Percentiles rank a stretch among this genome's conserved stretches.
Evolutionary conservation across 1,139 yeast species (phyloP).

Genomic region (Pichia sp.): DNA sequence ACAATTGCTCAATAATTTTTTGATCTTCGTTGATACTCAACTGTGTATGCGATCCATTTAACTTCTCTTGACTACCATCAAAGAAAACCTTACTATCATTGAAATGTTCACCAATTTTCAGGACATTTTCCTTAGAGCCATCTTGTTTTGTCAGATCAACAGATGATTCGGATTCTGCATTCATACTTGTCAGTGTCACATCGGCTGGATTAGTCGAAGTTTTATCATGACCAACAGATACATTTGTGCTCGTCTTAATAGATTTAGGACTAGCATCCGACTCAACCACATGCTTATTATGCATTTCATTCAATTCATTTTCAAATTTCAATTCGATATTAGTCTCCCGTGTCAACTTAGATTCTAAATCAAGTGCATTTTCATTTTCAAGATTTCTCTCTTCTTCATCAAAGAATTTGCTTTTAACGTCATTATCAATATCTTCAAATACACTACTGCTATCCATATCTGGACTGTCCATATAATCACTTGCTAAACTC

Average conservation of each 20-base stretch:
- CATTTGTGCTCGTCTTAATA: too few species aligned
- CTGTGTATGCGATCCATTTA: conserved; percentile 5
- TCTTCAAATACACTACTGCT: conserved; percentile 8
- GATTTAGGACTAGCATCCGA: neutral
- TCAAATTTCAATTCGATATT: conserved; percentile 1
- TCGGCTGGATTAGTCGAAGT: neutral
- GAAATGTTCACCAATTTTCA: neutral
- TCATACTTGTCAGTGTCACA: conserved; percentile 3
- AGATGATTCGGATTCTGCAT: neutral
- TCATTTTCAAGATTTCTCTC: conserved; percentile 7
- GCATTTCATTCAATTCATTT: neutral
- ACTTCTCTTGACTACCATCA: conserved; percentile 9
- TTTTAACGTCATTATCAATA: neutral
- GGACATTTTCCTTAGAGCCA: neutral
- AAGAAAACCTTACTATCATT: neutral
- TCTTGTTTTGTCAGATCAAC: neutral
- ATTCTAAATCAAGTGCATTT: conserved; percentile 9
- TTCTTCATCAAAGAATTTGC: conserved; percentile 1
- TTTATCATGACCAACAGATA: neutral
- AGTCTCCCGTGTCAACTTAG: neutral
- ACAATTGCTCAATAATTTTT: conserved; percentile 45
- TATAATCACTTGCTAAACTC: conserved; percentile 12
- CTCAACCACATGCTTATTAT: neutral
- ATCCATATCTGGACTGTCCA: conserved; percentile 7
- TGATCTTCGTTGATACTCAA: conserved; percentile 7